These are phyloP conservation scores for Tephrocybe sp. DNA, from an alignment of 768 basidiomycete species.

Conservation along the genomic window DNA sequence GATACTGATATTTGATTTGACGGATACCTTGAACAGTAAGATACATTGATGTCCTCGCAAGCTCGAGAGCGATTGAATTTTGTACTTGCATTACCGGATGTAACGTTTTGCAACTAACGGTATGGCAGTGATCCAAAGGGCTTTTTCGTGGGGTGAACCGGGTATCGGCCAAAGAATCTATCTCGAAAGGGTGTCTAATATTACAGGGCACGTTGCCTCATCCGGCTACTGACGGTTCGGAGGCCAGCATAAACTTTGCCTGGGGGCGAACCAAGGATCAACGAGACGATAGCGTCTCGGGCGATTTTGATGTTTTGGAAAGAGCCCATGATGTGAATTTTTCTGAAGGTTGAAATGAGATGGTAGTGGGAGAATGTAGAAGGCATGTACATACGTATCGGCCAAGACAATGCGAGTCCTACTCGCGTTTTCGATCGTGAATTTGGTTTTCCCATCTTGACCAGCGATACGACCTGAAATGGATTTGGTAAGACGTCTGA, in stretches of 20 bases:
- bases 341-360: conserved; percentile 46
- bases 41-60: no score
- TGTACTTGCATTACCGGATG: no score
- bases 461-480: conserved; percentile 90
- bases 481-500: no score
- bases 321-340: conserved; percentile 98
- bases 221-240: conserved; percentile 86
- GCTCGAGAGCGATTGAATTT: no score
- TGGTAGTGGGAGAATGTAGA: background rate
- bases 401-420: conserved; percentile 98
- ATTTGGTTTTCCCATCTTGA: conserved; percentile 98
- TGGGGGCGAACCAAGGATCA: conserved; percentile 93
- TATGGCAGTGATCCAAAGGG: no score
- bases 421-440: conserved; percentile 96
- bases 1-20: no score
- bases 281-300: conserved; percentile 91
- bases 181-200: conserved; percentile 7
- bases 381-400: conserved; percentile 74
- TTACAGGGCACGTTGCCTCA: conserved; percentile 89
- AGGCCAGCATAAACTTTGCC: conserved; percentile 92
- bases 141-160: background rate
- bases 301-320: conserved; percentile 99
- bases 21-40: no score
- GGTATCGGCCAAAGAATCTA: conserved; percentile 1
- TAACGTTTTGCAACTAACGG: no score